A percentile compares a stretch with the other conserved stretches of the same genome.
Evolutionary conservation across 345 rosid species (phyloP).

Genomic region (Bretschneidera sinensis): DNA sequence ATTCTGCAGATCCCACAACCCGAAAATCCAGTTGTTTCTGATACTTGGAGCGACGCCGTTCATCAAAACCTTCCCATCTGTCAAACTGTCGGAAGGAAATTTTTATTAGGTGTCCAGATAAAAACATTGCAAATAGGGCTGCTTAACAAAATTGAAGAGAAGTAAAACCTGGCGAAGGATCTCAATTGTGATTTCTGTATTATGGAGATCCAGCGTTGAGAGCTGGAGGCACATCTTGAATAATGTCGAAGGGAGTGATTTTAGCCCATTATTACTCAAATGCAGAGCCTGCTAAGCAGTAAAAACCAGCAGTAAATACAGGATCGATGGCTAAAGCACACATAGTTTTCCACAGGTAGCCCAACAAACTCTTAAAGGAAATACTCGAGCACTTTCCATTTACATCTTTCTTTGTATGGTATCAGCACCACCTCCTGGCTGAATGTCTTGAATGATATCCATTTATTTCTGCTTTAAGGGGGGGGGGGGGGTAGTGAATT

Average conservation of each 20-base stretch:
- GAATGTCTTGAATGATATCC: too few relatives aligned
- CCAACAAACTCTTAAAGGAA: too few relatives aligned
- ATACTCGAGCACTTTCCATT: too few relatives aligned
- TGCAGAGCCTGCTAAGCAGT: constrained; percentile 46
- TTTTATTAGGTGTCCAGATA: not conserved
- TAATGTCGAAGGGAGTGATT: constrained; percentile 47
- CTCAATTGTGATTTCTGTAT: constrained; percentile 80
- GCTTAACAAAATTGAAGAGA: constrained; percentile 1
- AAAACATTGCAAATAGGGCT: not conserved
- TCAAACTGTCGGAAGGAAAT: constrained; percentile 35
- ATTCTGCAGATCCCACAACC: constrained; percentile 55
- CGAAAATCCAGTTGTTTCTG: constrained; percentile 90
- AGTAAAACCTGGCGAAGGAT: constrained; percentile 62
- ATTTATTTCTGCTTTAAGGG: too few relatives aligned
- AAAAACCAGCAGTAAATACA: not conserved
- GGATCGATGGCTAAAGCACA: not conserved
- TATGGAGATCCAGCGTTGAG: constrained; percentile 80
- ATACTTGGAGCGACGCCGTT: constrained; percentile 66
- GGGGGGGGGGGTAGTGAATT: too few relatives aligned
- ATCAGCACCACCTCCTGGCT: too few relatives aligned
- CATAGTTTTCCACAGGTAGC: too few relatives aligned
- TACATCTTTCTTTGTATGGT: too few relatives aligned
- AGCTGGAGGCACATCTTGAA: constrained; percentile 66
- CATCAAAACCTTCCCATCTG: constrained; percentile 80
- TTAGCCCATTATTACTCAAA: constrained; percentile 69